Percentiles rank a stretch among this genome's conserved stretches.
These are phyloP conservation scores for Eucalyptus tenuipes DNA, from an alignment of 345 rosid species.

Conservation along the genomic window DNA sequence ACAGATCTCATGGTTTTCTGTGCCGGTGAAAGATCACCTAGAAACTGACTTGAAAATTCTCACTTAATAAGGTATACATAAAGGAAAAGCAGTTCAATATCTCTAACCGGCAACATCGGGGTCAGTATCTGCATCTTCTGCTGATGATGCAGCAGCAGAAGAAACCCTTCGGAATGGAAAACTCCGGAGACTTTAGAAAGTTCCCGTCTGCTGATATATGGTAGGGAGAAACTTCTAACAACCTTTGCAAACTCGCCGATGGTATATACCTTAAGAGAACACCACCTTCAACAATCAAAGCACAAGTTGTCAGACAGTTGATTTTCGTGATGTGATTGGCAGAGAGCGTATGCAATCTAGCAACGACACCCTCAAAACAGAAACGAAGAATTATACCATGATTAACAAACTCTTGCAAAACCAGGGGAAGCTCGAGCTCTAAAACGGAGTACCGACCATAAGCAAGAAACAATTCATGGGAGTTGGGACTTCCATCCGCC, in stretches of 20 bases:
- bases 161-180: constrained; percentile 74
- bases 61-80: neutral
- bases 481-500: constrained; percentile 84
- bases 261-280: constrained; percentile 65
- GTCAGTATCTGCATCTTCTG: constrained; percentile 70
- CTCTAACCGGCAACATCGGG: constrained; percentile 59
- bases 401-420: neutral
- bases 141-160: constrained; percentile 61
- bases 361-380: neutral
- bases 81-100: neutral
- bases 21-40: neutral
- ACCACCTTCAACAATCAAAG: constrained; percentile 37
- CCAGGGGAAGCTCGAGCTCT: constrained; percentile 74
- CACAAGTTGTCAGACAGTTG: neutral
- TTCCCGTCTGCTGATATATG: constrained; percentile 46
- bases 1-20: too few relatives aligned
- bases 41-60: neutral
- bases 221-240: constrained; percentile 69
- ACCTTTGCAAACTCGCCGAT: constrained; percentile 75
- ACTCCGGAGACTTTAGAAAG: constrained; percentile 39
- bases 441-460: constrained; percentile 51
- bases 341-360: neutral
- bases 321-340: neutral
- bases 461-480: constrained; percentile 71
- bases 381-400: constrained; percentile 40